Conservation (phyloP, 352 stramenopile genomes). For the Pythium utonaiense region DNA sequence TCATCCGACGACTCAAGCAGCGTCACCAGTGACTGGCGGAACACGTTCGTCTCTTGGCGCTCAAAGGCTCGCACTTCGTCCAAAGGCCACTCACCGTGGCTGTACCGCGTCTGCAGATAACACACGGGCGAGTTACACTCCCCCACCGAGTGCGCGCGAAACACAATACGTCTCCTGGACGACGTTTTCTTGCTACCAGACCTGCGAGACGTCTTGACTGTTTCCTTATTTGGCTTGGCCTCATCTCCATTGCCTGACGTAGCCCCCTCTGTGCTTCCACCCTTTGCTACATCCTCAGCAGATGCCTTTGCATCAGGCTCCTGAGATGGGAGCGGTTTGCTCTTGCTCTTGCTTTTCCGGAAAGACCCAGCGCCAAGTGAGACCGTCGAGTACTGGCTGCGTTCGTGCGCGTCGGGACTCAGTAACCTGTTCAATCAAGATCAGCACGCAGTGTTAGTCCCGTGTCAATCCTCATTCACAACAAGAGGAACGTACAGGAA, state of each 20-base stretch:
- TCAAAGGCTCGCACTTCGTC: conserved; percentile 66
- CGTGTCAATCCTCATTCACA: no score
- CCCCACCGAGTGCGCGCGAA: conserved; percentile 48
- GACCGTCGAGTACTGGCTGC: conserved; percentile 56
- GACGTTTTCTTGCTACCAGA: conserved; percentile 9
- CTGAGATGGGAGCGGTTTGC: neutral
- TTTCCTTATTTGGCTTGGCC: neutral
- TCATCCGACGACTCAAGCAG: conserved; percentile 65
- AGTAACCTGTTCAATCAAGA: no score
- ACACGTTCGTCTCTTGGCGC: conserved; percentile 39
- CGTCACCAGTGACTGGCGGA: conserved; percentile 57
- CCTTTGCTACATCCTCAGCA: neutral
- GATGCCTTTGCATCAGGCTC: neutral
- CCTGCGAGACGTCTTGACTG: conserved; percentile 29
- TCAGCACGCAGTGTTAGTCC: no score
- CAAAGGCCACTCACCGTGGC: conserved; percentile 71
- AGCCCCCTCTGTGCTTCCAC: neutral
- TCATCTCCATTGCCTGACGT: neutral
- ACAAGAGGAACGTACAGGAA: conserved; percentile 65
- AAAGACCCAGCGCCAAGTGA: conserved; percentile 49
- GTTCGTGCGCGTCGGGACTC: conserved; percentile 51
- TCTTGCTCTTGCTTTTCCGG: conserved; percentile 12
- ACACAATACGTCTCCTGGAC: conserved; percentile 27
- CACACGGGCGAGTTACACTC: conserved; percentile 64
- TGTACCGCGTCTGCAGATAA: conserved; percentile 77